These are phyloP conservation scores for Pythium rhizo-oryzae DNA, from an alignment of 352 stramenopile species.

Conservation along the genomic window DNA sequence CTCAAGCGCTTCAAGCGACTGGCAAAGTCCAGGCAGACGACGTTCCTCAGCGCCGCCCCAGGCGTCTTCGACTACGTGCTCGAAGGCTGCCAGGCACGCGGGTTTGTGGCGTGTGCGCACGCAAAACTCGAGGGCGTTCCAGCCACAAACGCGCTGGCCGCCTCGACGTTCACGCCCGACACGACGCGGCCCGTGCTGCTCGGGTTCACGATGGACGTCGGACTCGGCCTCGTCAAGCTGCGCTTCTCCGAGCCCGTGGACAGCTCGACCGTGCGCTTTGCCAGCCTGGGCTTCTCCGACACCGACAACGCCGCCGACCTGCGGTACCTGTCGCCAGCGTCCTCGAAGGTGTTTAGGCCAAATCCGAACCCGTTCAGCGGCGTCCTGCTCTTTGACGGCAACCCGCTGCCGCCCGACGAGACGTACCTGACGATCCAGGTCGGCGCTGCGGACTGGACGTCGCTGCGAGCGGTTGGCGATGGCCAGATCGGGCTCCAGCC, in stretches of 20 bases:
- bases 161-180: conserved; percentile 48
- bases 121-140: conserved; percentile 25
- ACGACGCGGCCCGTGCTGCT: conserved; percentile 45
- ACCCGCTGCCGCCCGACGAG: conserved; percentile 54
- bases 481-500: conserved; percentile 50
- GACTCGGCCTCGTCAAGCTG: conserved; percentile 56
- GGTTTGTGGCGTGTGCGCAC: conserved; percentile 36
- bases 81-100: conserved; percentile 43
- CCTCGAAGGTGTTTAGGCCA: conserved; percentile 48
- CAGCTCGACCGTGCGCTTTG: conserved; percentile 34
- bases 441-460: conserved; percentile 38
- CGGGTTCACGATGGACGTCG: conserved; percentile 63
- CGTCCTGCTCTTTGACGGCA: conserved; percentile 42
- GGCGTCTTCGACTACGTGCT: conserved; percentile 56
- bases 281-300: conserved; percentile 49
- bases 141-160: conserved; percentile 28
- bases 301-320: conserved; percentile 33
- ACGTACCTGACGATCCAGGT: conserved; percentile 71
- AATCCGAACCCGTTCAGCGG: conserved; percentile 52
- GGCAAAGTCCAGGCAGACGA: conserved; percentile 27
- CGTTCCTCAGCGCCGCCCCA: conserved; percentile 36
- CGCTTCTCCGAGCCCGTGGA: conserved; percentile 74
- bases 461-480: conserved; percentile 41
- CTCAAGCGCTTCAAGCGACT: conserved; percentile 45
- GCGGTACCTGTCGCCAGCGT: conserved; percentile 42